Evolutionary conservation across 768 basidiomycete genomes (phyloP), one percentile per base, ranked within the genome.

Genomic region (Peribolospora kevripleyi): DNA sequence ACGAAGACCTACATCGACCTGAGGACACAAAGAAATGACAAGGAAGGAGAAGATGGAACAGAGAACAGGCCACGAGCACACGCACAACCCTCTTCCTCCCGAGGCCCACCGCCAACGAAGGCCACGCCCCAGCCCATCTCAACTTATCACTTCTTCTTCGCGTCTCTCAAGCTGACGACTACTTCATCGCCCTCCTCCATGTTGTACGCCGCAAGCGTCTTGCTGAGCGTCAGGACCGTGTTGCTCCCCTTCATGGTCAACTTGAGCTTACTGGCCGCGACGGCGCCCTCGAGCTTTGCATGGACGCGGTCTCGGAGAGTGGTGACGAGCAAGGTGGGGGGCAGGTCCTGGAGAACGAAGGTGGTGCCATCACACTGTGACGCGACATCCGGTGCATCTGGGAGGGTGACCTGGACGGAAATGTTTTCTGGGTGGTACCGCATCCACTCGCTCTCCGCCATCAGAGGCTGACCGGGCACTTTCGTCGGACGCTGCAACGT

Each of bases 101-200:
- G 25, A 25, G 25, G 25, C 25, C 25, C 25, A 25, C 25, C 25
- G 25, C 25, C 25, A 25, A 25, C 25, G 25, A 25, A 25, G 25
- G 25, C 25, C 25, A 25, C 25, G 25, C 25, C 25, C 25, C 25
- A 25, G 25, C 25, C 25, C 25, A 25, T 25, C 25, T 25, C 25
- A 25, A 25, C 25, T 25, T 25, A 25, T 25, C 25, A 45, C 43
- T 45, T 45, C 71, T 82, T 87, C 72, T 77, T 83, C 57, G 71
- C 68, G 54, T 82, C 80, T 56, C 81, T 77, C 42, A 95, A 72
- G 54, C 76, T 81, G 62, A 93, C 72, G 11, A 80, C 75, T 14
- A 95, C 67, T 53, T 77, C 58, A 66, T 95, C 90, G 63, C 88
- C 88, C 60, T 91, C 85, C 67, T 90, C 87, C 60, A 95, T 65